Base-by-base conservation (phyloP, 768 basidiomycete species). In the Lactarius trivialis region DNA sequence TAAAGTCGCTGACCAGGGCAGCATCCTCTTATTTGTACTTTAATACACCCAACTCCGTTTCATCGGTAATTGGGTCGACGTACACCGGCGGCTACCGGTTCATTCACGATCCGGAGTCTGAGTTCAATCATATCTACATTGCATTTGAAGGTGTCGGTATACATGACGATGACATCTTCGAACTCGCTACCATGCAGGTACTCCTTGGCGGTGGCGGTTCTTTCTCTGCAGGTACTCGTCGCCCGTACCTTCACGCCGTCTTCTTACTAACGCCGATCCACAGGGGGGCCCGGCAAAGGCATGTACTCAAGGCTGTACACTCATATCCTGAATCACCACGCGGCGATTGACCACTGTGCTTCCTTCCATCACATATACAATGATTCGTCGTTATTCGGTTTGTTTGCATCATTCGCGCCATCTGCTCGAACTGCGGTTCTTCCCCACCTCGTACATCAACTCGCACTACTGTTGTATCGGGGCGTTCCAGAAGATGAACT, bases 241-340 rank as follows among this genome's bases (percentile, higher is more conserved):
- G 7, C 45, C 0, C 19, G 5, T 30, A 57, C 32, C 63, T 24
- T 55, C 7, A 21, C 26, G 9, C 37, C 9, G 5, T 36, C 51
- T 7, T 59, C 36, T 53, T 34, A 7, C 49, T 56, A 50, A 58
- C 43, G 58, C 36, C 55, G 56, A 55, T 59, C 57, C 67, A 56
- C 68, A 82, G 93, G 96, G 66, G 96, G 96, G 4, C 96, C 96
- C 2, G 96, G 96, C 17, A 98, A 98, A 77, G 96, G 96, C 69
- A 98, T 98, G 96, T 98, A 97, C 79, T 93, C 94, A 36, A 88
- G 96, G 28, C 76, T 98, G 32, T 98, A 98, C 77, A 96, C 93
- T 11, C 86, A 93, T 71, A 93, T 98, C 69, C 85, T 98, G 61
- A 98, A 98, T 73, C 89, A 91, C 70, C 91, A 93, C 77, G 84